Percentiles rank a stretch among this genome's conserved stretches.
phyloP scores from a whole-genome alignment of 2,329 filamentous ascomycete genomes.

The Mycosphaerelloides madeirae region DNA sequence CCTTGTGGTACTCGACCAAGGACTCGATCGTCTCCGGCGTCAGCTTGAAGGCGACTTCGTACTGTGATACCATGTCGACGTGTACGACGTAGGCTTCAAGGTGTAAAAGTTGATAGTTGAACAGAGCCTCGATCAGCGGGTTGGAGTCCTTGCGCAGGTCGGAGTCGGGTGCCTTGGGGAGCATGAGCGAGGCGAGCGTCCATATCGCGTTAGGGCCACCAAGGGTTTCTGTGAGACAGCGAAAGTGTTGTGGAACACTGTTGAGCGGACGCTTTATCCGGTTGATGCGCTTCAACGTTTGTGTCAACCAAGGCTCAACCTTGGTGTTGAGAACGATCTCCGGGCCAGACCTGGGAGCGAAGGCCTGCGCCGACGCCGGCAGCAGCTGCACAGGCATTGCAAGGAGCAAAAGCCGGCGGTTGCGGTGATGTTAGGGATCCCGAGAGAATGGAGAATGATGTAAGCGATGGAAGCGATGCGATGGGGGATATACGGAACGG shows the following conservation, averaged over 20 bases:
- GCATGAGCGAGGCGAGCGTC: conserved; percentile 88
- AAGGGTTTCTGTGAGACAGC: conserved; percentile 90
- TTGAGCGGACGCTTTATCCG: conserved; percentile 94
- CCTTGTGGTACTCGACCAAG: conserved; percentile 92
- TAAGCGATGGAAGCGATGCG: conserved; percentile 20
- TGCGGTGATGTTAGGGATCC: conserved; percentile 15
- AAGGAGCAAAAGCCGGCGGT: conserved; percentile 18
- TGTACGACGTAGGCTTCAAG: conserved; percentile 97
- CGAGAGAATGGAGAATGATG: conserved; percentile 19
- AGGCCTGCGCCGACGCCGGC: conserved; percentile 91
- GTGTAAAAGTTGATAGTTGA: conserved; percentile 90
- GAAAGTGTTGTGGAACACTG: conserved; percentile 90
- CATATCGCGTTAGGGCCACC: conserved; percentile 88
- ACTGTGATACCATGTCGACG: conserved; percentile 96
- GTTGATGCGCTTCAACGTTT: conserved; percentile 95
- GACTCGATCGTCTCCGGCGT: conserved; percentile 90
- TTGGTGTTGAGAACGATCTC: conserved; percentile 91
- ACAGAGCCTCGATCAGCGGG: conserved; percentile 77
- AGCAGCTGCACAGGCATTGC: conserved; percentile 89
- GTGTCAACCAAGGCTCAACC: conserved; percentile 93
- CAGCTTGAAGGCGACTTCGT: conserved; percentile 97
- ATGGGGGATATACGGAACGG: conserved; percentile 24
- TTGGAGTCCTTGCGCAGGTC: conserved; percentile 79
- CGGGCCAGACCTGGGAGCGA: conserved; percentile 87
- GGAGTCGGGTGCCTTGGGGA: conserved; percentile 80